Conservation (phyloP, 495 filamentous ascomycete species). For the Annulohypoxylon nitens region DNA sequence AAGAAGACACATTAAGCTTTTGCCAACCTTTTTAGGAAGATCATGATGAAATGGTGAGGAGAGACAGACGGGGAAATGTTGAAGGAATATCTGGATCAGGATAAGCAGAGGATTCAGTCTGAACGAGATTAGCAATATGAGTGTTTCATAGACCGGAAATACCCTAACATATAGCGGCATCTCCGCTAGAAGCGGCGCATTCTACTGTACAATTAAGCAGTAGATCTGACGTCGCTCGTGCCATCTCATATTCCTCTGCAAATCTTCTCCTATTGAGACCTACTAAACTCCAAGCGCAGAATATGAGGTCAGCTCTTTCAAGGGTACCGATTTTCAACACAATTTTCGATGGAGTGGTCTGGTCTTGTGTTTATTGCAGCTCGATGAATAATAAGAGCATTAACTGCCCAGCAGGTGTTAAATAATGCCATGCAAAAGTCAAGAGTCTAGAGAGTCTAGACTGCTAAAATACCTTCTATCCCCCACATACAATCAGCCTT, state of each 20-base stretch:
- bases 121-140: neutral
- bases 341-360: neutral
- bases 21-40: neutral
- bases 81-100: neutral
- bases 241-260: neutral
- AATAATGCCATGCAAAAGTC: neutral
- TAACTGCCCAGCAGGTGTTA: neutral
- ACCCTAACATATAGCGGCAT: neutral
- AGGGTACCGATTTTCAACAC: neutral
- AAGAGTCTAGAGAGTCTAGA: neutral
- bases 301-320: neutral
- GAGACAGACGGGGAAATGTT: neutral
- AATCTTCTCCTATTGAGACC: neutral
- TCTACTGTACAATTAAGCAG: neutral
- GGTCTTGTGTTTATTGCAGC: neutral
- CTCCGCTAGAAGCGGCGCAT: neutral
- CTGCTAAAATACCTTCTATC: neutral
- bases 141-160: neutral
- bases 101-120: neutral
- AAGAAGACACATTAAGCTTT: neutral
- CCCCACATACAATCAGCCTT: conserved; percentile 8
- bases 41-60: neutral
- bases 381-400: neutral
- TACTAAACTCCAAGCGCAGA: neutral
- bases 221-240: neutral